phyloP scores from a whole-genome alignment of 768 basidiomycete genomes.

The Lactarius evosmus region DNA sequence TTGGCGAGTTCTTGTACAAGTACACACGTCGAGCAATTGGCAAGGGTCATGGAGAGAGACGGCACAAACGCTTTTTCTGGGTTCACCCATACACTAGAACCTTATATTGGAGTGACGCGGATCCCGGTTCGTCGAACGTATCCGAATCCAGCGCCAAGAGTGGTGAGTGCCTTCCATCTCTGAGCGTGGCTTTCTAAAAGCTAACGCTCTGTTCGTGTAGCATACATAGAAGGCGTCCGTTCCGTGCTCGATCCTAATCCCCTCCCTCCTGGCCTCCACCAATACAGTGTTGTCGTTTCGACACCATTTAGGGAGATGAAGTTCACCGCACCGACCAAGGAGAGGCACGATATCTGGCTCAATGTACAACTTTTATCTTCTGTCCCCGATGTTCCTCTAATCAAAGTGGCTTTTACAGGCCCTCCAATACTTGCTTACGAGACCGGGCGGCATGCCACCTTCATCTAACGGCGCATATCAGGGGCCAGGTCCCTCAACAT shows the following conservation, averaged over 20 bases:
- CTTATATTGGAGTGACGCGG: conserved; percentile 92
- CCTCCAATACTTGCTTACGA: conserved; percentile 82
- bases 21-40: conserved; percentile 89
- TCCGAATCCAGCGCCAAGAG: conserved; percentile 95
- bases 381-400: conserved; percentile 24
- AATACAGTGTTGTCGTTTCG: conserved; percentile 89
- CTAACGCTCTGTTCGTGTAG: conserved; percentile 40
- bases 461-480: conserved; percentile 20
- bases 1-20: conserved; percentile 97
- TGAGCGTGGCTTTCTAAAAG: not conserved
- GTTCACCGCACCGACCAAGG: conserved; percentile 93
- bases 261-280: conserved; percentile 90
- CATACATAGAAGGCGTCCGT: conserved; percentile 90
- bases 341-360: conserved; percentile 96
- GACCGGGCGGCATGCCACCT: conserved; percentile 47
- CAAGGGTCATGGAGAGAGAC: conserved; percentile 83
- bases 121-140: conserved; percentile 86
- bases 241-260: conserved; percentile 93
- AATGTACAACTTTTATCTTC: conserved; percentile 50
- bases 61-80: conserved; percentile 98
- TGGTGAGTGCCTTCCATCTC: conserved; percentile 55
- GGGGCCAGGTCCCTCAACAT: conserved; percentile 26
- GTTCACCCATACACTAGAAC: conserved; percentile 99
- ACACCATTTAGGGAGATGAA: conserved; percentile 97
- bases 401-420: conserved; percentile 50